A percentile compares a stretch with the other conserved stretches of the same genome.
phyloP scores from a whole-genome alignment of 2,329 filamentous ascomycete genomes.

The Pezicula rhizophila region DNA sequence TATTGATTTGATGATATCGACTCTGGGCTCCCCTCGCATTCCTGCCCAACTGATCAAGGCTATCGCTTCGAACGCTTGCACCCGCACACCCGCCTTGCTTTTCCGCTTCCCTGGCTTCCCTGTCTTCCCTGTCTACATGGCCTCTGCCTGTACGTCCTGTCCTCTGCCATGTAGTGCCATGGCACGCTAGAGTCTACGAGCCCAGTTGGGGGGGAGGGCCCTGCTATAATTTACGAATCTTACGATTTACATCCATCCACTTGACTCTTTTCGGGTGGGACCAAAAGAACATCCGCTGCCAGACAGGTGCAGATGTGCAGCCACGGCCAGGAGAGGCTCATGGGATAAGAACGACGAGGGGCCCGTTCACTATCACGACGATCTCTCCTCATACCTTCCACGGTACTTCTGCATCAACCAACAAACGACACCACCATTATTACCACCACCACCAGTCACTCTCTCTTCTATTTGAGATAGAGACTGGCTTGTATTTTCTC shows the following conservation, averaged over 20 bases:
- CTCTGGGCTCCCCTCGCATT: not conserved
- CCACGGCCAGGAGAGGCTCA: conserved; percentile 7
- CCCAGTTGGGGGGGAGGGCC: not conserved
- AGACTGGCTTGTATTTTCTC: too few species aligned
- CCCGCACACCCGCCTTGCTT: conserved; percentile 22
- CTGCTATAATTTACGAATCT: not conserved
- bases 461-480: not conserved
- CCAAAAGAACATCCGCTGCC: conserved; percentile 6
- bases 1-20: not conserved
- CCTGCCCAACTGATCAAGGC: not conserved
- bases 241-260: conserved; percentile 3
- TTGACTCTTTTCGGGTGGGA: conserved; percentile 12
- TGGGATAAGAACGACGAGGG: conserved; percentile 21
- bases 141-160: conserved; percentile 5
- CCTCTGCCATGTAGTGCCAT: conserved; percentile 4
- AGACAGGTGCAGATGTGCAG: conserved; percentile 6
- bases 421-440: not conserved
- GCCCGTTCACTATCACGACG: conserved; percentile 20
- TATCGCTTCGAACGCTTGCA: conserved; percentile 16
- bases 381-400: conserved; percentile 15
- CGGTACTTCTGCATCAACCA: conserved; percentile 13
- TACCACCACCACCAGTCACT: not conserved
- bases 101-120: conserved; percentile 12
- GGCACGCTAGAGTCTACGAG: not conserved
- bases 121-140: conserved; percentile 1